These are phyloP conservation scores for Rhodotorula toruloides DNA, from an alignment of 768 basidiomycete species.

Conservation along the genomic window DNA sequence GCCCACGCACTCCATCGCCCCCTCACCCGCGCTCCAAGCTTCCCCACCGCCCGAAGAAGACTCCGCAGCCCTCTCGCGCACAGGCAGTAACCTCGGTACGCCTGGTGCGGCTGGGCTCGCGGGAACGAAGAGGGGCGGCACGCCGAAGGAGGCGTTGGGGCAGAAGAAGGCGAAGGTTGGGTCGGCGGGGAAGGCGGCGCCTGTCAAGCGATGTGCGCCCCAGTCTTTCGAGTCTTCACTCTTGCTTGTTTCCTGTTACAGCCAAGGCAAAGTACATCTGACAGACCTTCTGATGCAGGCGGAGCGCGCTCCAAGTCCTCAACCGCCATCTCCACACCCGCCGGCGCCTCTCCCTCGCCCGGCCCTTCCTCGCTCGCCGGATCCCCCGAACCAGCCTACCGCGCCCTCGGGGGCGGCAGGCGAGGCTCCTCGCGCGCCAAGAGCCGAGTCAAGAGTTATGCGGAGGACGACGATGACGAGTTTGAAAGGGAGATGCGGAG, in stretches of 20 bases:
- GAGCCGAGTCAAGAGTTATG: no score
- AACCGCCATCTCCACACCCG: neutral
- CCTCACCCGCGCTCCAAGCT: neutral
- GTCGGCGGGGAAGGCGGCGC: neutral
- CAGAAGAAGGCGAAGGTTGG: neutral
- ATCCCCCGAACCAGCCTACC: neutral
- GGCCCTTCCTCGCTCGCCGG: neutral
- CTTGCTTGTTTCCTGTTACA: neutral
- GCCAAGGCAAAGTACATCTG: neutral
- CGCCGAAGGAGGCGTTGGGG: neutral
- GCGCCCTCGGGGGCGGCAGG: neutral
- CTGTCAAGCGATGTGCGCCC: constrained; percentile 3
- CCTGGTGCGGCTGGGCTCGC: neutral
- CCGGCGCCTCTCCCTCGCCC: neutral
- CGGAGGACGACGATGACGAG: no score
- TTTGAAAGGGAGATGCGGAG: no score
- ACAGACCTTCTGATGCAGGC: neutral
- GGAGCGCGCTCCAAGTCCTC: neutral
- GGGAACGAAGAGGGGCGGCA: neutral
- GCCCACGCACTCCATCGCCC: neutral
- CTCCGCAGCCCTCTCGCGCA: neutral
- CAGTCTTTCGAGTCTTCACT: neutral
- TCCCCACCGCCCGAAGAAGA: neutral
- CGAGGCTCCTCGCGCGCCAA: neutral
- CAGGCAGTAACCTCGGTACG: neutral